phyloP scores from a whole-genome alignment of 73 alveolate genomes.

The Tetrahymena malaccensis region DNA sequence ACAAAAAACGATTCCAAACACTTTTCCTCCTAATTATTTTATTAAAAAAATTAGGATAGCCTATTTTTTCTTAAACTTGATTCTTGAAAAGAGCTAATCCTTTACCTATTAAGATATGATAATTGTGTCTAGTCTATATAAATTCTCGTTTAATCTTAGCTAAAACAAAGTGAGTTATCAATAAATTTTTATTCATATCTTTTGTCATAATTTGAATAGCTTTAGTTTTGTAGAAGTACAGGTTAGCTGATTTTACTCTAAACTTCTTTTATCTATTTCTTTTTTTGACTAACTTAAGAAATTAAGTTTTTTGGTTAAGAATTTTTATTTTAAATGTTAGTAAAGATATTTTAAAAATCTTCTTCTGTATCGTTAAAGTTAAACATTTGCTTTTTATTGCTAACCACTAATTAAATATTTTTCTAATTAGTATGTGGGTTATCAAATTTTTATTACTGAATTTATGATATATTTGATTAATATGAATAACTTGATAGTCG shows the following conservation, averaged over 20 bases:
- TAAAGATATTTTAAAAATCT: too few relatives aligned
- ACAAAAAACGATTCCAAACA: neutral
- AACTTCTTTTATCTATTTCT: neutral
- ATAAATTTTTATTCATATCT: too few relatives aligned
- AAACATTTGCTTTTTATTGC: too few relatives aligned
- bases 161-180: neutral
- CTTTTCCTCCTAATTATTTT: neutral
- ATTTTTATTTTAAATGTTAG: neutral
- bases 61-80: neutral
- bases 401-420: too few relatives aligned
- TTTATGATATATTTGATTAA: neutral
- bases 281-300: neutral
- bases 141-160: neutral
- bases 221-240: neutral
- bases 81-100: neutral
- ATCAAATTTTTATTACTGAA: too few relatives aligned
- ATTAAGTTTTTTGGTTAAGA: neutral
- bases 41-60: neutral
- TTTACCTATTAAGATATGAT: neutral
- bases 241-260: neutral
- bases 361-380: neutral
- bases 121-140: too few relatives aligned
- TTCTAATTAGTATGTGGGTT: too few relatives aligned
- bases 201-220: neutral
- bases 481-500: neutral